Evolutionary conservation across 2,329 filamentous ascomycete species (phyloP).

Genomic region (Ceratocystis huliohia): DNA sequence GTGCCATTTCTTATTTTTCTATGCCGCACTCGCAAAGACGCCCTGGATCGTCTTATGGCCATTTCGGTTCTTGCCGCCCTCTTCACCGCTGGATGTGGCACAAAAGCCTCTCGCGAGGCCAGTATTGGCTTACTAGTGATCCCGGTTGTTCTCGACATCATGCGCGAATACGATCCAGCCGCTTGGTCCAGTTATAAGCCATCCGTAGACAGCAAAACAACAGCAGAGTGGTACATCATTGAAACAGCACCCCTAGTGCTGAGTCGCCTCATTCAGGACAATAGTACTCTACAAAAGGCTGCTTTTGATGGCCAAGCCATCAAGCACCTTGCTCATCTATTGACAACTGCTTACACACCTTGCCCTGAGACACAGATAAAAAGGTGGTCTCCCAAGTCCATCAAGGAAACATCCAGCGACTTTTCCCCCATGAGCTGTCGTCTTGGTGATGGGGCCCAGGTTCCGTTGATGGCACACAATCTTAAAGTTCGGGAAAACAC

Average conservation of each 20-base stretch:
- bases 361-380: constrained; percentile 28
- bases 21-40: constrained; percentile 43
- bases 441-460: constrained; percentile 49
- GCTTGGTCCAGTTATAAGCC: background rate
- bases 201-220: constrained; percentile 23
- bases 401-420: constrained; percentile 29
- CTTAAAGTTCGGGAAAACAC: constrained; percentile 64
- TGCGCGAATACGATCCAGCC: constrained; percentile 27
- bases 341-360: constrained; percentile 41
- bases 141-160: constrained; percentile 54
- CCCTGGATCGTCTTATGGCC: constrained; percentile 53
- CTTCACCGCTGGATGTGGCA: constrained; percentile 54
- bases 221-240: constrained; percentile 39
- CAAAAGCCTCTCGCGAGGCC: constrained; percentile 45
- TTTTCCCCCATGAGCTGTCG: constrained; percentile 31
- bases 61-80: constrained; percentile 56
- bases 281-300: constrained; percentile 65
- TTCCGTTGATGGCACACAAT: constrained; percentile 50
- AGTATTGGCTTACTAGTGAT: constrained; percentile 55
- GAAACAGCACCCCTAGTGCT: constrained; percentile 65
- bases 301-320: constrained; percentile 54
- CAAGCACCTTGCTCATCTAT: constrained; percentile 35
- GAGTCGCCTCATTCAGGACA: constrained; percentile 66
- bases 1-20: constrained; percentile 58
- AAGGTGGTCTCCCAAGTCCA: constrained; percentile 32